Evolutionary conservation across 768 basidiomycete species (phyloP).

Genomic region (Favolaschia claudopus): DNA sequence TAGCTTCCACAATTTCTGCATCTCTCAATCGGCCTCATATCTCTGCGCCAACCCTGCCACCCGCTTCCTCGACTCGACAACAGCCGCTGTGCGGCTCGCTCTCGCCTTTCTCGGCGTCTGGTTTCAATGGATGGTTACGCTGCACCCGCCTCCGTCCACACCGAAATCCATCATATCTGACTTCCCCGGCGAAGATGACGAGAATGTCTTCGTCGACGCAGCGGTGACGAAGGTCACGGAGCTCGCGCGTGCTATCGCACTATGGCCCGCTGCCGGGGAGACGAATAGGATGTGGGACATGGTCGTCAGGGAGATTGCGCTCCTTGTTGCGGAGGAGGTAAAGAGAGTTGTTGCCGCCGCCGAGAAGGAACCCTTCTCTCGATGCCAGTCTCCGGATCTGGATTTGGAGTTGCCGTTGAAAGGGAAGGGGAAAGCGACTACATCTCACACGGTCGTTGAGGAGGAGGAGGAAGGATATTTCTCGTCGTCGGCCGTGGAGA

Average conservation of each 20-base stretch:
- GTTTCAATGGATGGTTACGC: conserved; percentile 60
- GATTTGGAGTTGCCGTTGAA: not conserved
- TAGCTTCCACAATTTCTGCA: conserved; percentile 75
- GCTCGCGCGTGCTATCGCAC: conserved; percentile 38
- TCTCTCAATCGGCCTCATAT: conserved; percentile 71
- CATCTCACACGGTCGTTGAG: no score
- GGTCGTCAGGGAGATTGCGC: conserved; percentile 8
- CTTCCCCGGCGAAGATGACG: not conserved
- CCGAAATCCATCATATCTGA: no score
- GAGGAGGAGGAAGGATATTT: not conserved
- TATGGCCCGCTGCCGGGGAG: conserved; percentile 22
- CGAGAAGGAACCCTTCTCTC: not conserved
- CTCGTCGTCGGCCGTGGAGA: not conserved
- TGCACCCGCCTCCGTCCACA: conserved; percentile 1
- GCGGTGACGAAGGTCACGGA: conserved; percentile 42
- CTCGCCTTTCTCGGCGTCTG: conserved; percentile 73
- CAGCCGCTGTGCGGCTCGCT: conserved; percentile 72
- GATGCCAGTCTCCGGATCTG: not conserved
- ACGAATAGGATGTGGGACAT: conserved; percentile 2
- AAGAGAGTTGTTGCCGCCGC: not conserved
- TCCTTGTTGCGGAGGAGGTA: conserved; percentile 11
- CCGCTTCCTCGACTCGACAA: conserved; percentile 70
- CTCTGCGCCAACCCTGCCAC: conserved; percentile 59
- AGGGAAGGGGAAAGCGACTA: no score
- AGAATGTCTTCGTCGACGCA: conserved; percentile 40